Base-by-base conservation (phyloP, 176 grass and related monocot species). In the Triticum turgidum region DNA sequence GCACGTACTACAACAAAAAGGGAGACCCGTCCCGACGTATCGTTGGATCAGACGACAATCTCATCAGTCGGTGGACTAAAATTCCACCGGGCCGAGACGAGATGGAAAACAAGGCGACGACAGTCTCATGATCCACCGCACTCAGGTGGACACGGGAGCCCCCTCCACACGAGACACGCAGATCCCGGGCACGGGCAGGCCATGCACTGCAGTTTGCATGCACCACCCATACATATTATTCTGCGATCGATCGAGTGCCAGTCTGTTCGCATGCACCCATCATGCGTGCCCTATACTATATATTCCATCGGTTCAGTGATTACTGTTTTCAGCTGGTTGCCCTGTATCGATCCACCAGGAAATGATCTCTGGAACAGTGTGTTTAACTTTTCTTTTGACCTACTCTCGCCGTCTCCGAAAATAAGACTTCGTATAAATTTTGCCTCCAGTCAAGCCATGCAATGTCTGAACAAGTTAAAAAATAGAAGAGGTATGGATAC, bases 211-310 rank as follows among this genome's bases (percentile, higher is more conserved):
- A 35, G 41, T 33, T 41, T 59, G 78, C 78, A 63, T 80, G 6
- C 59, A 67, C 62, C 79, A 66, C 79, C 18, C 17, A 25, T 39
- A 17, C 17, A 17, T 17, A 25, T 67, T 81, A 32, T 76, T 76
- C 73, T 68, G 44, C 73, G 63, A 49, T 81, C 11, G 63, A 81
- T 61, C 20, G 33, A 35, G 17, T 29, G 10, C 41, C 41, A n/a
- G 62, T 81, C 41, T 35, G 64, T 69, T 69, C 64, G 74, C 42
- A 69, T 69, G 63, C 79, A 33, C 39, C 79, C 24, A 81, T 67
- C 62, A 81, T 67, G 58, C 10, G 42, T 15, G 7, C 72, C 24
- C 44, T 76, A 76, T 51, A 76, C 51, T 22, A 7, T 49, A 81
- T 58, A 77, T 58, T 77, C 25, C 45, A 11, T 76, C 27, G 73